phyloP scores from a whole-genome alignment of 192 early-diverging fungal genomes.

The Dissophora ornata region DNA sequence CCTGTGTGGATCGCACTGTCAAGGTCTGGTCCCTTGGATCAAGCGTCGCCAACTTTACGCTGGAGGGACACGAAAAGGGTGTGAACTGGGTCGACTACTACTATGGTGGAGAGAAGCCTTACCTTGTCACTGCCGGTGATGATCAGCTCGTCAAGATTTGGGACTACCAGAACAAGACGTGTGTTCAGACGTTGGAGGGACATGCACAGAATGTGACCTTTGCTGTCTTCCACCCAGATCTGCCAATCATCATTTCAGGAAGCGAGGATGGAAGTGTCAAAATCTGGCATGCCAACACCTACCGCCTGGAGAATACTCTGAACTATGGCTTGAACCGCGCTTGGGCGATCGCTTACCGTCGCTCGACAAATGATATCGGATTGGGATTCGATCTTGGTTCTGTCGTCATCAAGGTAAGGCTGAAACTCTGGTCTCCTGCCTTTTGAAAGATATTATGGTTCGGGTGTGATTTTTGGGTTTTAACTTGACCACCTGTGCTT shows the following conservation, averaged over 20 bases:
- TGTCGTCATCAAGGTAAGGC: slow-evolving; percentile 83
- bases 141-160: slow-evolving; percentile 96
- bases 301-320: slow-evolving; percentile 94
- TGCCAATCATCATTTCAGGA: slow-evolving; percentile 96
- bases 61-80: slow-evolving; percentile 98
- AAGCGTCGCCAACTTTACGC: slow-evolving; percentile 94
- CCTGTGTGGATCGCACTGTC: slow-evolving; percentile 95
- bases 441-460: too few relatives aligned
- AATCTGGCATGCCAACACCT: slow-evolving; percentile 98
- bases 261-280: slow-evolving; percentile 96
- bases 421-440: too few relatives aligned
- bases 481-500: neutral
- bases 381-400: slow-evolving; percentile 97
- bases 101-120: slow-evolving; percentile 98
- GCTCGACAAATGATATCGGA: slow-evolving; percentile 91
- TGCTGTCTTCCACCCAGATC: slow-evolving; percentile 91
- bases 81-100: slow-evolving; percentile 99
- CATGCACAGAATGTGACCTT: slow-evolving; percentile 95
- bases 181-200: slow-evolving; percentile 98
- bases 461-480: neutral
- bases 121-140: slow-evolving; percentile 95
- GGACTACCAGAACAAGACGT: slow-evolving; percentile 99
- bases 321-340: slow-evolving; percentile 98
- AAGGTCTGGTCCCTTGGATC: slow-evolving; percentile 99
- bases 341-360: slow-evolving; percentile 91